Evolutionary conservation across 1,284 basidiomycete species (phyloP), one percentile per base, ranked within the genome.

Genomic region (Bjerkandera adusta): DNA sequence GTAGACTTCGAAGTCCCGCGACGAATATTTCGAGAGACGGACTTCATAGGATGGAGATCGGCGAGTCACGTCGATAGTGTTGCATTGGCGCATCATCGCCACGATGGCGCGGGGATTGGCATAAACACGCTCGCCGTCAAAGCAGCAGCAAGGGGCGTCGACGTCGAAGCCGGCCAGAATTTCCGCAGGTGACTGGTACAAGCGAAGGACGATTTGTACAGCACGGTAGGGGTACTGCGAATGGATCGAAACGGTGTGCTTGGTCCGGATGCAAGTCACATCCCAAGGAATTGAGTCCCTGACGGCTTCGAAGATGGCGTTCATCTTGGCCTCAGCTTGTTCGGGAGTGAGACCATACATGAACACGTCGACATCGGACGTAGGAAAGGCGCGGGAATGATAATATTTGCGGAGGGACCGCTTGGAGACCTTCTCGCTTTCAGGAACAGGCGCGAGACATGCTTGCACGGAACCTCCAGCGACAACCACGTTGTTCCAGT

Each of bases 41-140:
- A 79, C 70, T 63, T 82, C 79, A 52, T 83, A 83, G n/a, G 79
- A 81, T 2, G 79, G 79, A 3, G 78, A 81, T 25, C 80, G 67
- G 20, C 79, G 67, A 4, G 76, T 75, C 62, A 79, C 69, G 53
- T 81, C 79, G 30, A 79, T 70, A 0, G 75, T 79, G 58, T 81
- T 81, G 60, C 71, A 71, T 58, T 81, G 80, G 11, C 76, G 73
- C 73, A 83, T 81, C 68, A 76, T 72, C 6, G 79, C 71, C 11
- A 75, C 62, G 45, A 81, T 68, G 10, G 77, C 71, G 6, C 79
- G 69, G 2, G 80, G 79, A 52, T 73, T 80, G 3, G 75, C 76
- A 67, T 72, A 76, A n/a, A 82, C 73, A 20, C 69, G 72, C 47
- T 67, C 50, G 59, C 76, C 79, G 58, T 81, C 76, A 50, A 72